Evolutionary conservation across 352 stramenopile genomes (phyloP), one percentile per base, ranked within the genome.

Genomic region (Pythium insidiosum): DNA sequence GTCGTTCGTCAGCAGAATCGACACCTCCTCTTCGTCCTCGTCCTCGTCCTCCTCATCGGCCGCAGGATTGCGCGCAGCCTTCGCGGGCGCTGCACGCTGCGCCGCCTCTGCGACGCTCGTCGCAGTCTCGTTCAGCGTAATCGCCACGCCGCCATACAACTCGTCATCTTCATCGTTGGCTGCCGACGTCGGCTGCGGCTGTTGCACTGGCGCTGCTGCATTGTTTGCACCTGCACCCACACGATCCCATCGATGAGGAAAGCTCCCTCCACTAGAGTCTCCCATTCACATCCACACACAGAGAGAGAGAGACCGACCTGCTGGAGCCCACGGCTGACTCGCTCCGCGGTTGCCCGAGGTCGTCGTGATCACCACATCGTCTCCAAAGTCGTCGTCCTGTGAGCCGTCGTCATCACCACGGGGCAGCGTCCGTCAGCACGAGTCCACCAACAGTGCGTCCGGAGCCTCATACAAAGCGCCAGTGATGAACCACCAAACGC

Each of bases 1-100:
- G 45, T 84, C 75, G 16, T 69, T 73, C 20, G 52, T 82, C 24
- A 94, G 59, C 37, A 90, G 69, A 45, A 94, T 94, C 15, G 78
- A 72, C 24, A 94, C 70, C 33, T 87, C 73, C 52, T 93, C 80
- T 25, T 92, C 80, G 25, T 94, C 81, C 7, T 93, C 81, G 12
- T 91, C 78, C 6, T 79, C 64, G 15, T 91, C 78, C 2, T 91
- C 74, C 2, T 84, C 77, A 9, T 73, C 74, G n/a, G 64, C 62
- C 1, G 20, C 42, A 3, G 43, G 34, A 28, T 18, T 19, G 20
- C 10, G 15, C 0, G 3, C 11, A 19, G 21, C 16, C 4, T 19
- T 11, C 12, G 3, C 43, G 0, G 7, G 12, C 5, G 23, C 6
- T n/a, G 20, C 42, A 33, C 13, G 28, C 15, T 19, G 56, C 16